These are phyloP conservation scores for Aspergillus sp. DNA, from an alignment of 2,329 filamentous ascomycete genomes.

Conservation along the genomic window DNA sequence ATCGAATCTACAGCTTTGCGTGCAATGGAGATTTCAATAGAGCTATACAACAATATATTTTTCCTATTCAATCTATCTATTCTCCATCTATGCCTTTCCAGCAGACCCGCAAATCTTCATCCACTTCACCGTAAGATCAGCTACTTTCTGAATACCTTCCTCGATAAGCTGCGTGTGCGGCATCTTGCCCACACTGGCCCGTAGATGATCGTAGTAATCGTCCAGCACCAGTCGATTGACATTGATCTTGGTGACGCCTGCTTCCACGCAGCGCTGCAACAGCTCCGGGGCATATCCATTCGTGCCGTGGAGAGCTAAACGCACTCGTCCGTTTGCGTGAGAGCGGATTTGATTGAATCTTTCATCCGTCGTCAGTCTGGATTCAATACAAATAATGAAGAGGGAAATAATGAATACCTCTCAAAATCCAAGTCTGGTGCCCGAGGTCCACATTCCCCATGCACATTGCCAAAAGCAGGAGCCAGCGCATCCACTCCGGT, in stretches of 20 bases:
- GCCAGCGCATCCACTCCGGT: conserved; percentile 44
- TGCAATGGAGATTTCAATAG: too few species aligned
- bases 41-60: too few species aligned
- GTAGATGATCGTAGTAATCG: conserved; percentile 10
- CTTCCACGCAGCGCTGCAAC: conserved; percentile 46
- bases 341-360: conserved; percentile 40
- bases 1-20: too few species aligned
- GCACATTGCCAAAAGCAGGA: conserved; percentile 7
- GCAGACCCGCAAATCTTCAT: conserved; percentile 15
- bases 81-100: conserved; percentile 3
- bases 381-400: too few species aligned
- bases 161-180: conserved; percentile 20
- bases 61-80: not conserved
- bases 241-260: conserved; percentile 50
- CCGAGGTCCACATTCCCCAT: conserved; percentile 30
- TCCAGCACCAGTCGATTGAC: conserved; percentile 37
- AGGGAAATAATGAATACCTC: conserved; percentile 16
- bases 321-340: conserved; percentile 41
- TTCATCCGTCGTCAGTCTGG: too few species aligned
- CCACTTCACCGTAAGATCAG: conserved; percentile 14
- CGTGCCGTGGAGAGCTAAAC: conserved; percentile 51
- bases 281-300: conserved; percentile 49
- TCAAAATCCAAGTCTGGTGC: conserved; percentile 57
- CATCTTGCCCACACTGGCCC: conserved; percentile 5
- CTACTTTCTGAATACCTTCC: conserved; percentile 19